These are phyloP conservation scores for Candida broadrunensis DNA, from an alignment of 805 yeast genomes.

Conservation along the genomic window DNA sequence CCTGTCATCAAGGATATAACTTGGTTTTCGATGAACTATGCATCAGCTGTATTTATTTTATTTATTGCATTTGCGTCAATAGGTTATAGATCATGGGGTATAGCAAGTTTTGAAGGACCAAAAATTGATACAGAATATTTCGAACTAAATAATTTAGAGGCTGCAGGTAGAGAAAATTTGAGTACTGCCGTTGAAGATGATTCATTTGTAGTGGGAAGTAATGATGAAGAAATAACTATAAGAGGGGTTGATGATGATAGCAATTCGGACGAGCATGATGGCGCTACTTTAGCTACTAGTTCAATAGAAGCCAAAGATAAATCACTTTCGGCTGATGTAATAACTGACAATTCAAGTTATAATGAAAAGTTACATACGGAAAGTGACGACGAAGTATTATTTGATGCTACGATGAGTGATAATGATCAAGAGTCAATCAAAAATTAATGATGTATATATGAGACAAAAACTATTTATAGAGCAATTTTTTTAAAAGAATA, in stretches of 20 bases:
- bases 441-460: neutral
- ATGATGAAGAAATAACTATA: constrained; percentile 11
- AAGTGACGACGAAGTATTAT: constrained; percentile 8
- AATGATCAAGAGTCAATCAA: neutral
- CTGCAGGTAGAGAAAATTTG: constrained; percentile 11
- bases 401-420: constrained; percentile 2
- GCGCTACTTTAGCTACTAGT: neutral
- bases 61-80: constrained; percentile 46
- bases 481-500: too few species aligned
- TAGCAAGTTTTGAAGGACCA: constrained; percentile 62
- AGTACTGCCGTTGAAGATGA: constrained; percentile 6
- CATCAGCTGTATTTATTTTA: constrained; percentile 56
- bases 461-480: too few species aligned
- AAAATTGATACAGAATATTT: constrained; percentile 44
- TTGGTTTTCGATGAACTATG: constrained; percentile 54
- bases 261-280: constrained; percentile 1
- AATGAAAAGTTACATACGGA: constrained; percentile 4
- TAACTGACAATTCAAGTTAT: neutral
- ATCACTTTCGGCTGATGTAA: too few species aligned
- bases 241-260: constrained; percentile 2
- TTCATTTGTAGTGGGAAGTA: constrained; percentile 13
- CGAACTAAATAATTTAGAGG: constrained; percentile 30
- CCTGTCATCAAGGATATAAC: constrained; percentile 48
- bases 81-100: constrained; percentile 64
- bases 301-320: too few species aligned